phyloP scores from a whole-genome alignment of 2,329 filamentous ascomycete genomes.

The Verticillium albo-atrum region DNA sequence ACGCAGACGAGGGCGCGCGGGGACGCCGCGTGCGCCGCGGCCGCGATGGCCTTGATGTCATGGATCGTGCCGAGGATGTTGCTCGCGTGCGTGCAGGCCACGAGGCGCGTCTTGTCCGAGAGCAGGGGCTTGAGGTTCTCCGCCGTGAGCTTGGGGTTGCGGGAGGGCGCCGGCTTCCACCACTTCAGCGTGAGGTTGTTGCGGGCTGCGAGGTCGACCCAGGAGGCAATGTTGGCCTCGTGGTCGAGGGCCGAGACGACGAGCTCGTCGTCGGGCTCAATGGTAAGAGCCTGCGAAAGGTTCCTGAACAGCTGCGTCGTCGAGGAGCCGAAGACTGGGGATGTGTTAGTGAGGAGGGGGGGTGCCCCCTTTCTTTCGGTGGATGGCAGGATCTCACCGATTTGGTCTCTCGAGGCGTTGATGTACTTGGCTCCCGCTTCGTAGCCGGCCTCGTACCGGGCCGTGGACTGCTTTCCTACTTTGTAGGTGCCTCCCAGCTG shows the following conservation, averaged over 20 bases:
- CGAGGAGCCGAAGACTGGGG: constrained; percentile 65
- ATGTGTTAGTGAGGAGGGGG: background rate
- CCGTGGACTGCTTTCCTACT: constrained; percentile 54
- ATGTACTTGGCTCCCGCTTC: constrained; percentile 65
- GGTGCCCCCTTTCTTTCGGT: no score
- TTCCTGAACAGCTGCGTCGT: constrained; percentile 76
- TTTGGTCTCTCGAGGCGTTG: constrained; percentile 61
- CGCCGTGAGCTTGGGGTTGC: constrained; percentile 54
- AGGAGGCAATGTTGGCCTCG: constrained; percentile 72
- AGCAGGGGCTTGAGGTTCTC: constrained; percentile 56
- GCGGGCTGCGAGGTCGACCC: constrained; percentile 62
- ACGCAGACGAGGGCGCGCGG: constrained; percentile 62
- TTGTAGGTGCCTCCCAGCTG: constrained; percentile 71
- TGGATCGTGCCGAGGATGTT: constrained; percentile 72
- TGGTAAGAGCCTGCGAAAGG: constrained; percentile 51
- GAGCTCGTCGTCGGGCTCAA: constrained; percentile 58
- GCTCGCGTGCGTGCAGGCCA: constrained; percentile 68
- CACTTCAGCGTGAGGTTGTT: constrained; percentile 61
- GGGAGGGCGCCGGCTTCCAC: constrained; percentile 53
- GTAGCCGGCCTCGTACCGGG: constrained; percentile 55
- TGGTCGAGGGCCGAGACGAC: constrained; percentile 71
- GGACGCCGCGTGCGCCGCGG: constrained; percentile 42
- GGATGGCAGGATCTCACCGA: constrained; percentile 46
- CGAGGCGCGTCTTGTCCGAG: constrained; percentile 60
- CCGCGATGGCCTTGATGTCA: constrained; percentile 52